Evolutionary conservation across 192 early-diverging fungal genomes (phyloP).

Genomic region (Podila horticola): DNA sequence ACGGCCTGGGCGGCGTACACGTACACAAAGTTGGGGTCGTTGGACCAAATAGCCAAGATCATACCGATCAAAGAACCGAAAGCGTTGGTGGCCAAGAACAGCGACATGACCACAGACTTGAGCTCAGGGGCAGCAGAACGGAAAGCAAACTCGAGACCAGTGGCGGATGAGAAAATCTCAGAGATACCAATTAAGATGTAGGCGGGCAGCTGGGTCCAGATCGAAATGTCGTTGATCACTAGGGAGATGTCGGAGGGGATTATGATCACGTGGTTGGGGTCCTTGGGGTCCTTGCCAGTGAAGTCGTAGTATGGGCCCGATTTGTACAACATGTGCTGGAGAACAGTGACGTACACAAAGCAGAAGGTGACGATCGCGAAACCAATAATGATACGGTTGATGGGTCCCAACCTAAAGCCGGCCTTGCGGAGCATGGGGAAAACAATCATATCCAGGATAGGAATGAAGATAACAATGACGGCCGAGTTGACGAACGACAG

Average conservation of each 20-base stretch:
- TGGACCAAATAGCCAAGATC: conserved; percentile 64
- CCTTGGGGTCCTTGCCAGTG: conserved; percentile 52
- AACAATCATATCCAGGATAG: conserved; percentile 65
- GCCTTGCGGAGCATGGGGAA: conserved; percentile 68
- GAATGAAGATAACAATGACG: conserved; percentile 66
- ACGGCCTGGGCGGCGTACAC: conserved; percentile 66
- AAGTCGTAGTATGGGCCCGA: conserved; percentile 62
- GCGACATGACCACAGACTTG: conserved; percentile 73
- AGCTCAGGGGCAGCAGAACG: conserved; percentile 66
- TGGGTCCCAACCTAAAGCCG: conserved; percentile 65
- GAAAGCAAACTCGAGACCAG: conserved; percentile 75
- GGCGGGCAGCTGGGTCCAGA: conserved; percentile 64
- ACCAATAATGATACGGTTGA: conserved; percentile 68
- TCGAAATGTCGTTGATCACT: conserved; percentile 62
- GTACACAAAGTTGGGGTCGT: conserved; percentile 66
- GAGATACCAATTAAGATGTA: conserved; percentile 67
- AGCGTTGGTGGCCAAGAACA: conserved; percentile 71
- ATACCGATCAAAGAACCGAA: conserved; percentile 70
- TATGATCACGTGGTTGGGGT: background rate
- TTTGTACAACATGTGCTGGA: conserved; percentile 70
- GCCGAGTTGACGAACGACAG: conserved; percentile 59
- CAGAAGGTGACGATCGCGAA: conserved; percentile 66
- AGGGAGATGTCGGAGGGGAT: conserved; percentile 6
- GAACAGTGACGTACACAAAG: conserved; percentile 66
- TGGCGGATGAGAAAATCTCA: conserved; percentile 71